phyloP scores from a whole-genome alignment of 495 filamentous ascomycete species.

The Penicillium crystallinum region DNA sequence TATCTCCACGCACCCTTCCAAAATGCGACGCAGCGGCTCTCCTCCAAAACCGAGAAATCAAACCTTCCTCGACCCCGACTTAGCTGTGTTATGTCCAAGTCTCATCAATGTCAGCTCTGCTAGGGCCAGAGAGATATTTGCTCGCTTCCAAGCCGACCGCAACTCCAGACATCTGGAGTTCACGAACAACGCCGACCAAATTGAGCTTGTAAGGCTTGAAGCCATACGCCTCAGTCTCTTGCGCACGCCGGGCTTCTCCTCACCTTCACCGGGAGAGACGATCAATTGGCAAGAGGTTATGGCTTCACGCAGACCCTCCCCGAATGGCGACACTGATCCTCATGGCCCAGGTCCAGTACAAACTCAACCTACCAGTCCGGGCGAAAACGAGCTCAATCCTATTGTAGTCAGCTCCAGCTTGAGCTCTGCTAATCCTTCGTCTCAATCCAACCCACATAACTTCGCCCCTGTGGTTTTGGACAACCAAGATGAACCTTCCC shows the following conservation, averaged over 20 bases:
- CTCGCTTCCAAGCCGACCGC: background rate
- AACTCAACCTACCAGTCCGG: background rate
- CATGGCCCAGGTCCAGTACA: background rate
- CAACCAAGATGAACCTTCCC: too few species aligned
- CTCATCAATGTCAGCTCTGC: background rate
- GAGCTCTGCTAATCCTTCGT: background rate
- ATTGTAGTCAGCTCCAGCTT: constrained; percentile 27
- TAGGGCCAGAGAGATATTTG: background rate
- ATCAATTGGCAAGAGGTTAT: too few species aligned
- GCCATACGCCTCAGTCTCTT: background rate
- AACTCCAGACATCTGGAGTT: background rate
- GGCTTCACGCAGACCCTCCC: too few species aligned
- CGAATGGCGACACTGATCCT: background rate
- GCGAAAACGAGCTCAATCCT: constrained; percentile 29
- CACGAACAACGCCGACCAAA: background rate
- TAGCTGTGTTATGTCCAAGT: background rate
- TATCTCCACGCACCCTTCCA: background rate
- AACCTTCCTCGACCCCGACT: background rate
- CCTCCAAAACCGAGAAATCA: background rate
- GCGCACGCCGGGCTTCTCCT: background rate
- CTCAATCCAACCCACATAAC: background rate
- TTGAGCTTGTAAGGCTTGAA: background rate
- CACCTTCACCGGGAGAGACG: background rate
- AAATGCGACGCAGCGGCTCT: background rate
- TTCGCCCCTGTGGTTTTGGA: background rate